Evolutionary conservation across 257 asterid genomes (phyloP).

Genomic region (Echium plantagineum): DNA sequence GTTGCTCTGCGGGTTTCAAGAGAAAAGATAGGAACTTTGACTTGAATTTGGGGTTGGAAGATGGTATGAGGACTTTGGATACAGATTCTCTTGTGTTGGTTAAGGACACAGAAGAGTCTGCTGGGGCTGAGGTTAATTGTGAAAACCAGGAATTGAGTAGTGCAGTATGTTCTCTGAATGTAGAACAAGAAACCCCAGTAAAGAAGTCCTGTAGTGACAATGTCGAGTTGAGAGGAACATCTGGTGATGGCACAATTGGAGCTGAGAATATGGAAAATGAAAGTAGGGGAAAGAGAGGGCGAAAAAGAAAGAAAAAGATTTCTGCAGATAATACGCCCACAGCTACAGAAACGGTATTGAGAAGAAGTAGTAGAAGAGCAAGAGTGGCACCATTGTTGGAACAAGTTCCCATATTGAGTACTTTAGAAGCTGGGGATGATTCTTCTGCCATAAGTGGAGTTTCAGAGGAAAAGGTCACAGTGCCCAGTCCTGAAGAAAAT

Average conservation of each 20-base stretch:
- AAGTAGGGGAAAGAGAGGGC: slow-evolving; percentile 37
- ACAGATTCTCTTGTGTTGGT: slow-evolving; percentile 16
- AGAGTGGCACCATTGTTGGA: slow-evolving; percentile 28
- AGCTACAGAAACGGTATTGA: slow-evolving; percentile 50
- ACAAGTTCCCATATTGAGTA: slow-evolving; percentile 26
- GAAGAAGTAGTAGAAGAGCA: slow-evolving; percentile 86
- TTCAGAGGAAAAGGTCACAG: slow-evolving; percentile 37
- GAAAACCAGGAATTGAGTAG: slow-evolving; percentile 4
- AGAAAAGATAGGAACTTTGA: slow-evolving; percentile 41
- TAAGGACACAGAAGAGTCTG: slow-evolving; percentile 12
- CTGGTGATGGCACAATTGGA: slow-evolving; percentile 5
- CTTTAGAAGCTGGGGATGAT: slow-evolving; percentile 24
- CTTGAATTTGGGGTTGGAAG: slow-evolving; percentile 70
- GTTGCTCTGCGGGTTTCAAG: slow-evolving; percentile 7
- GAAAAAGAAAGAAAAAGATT: slow-evolving; percentile 40
- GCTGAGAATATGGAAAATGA: slow-evolving; percentile 25
- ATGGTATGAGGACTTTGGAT: slow-evolving; percentile 33
- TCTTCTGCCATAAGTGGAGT: slow-evolving; percentile 56
- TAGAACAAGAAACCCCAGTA: slow-evolving; percentile 8
- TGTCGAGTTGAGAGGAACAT: slow-evolving; percentile 3
- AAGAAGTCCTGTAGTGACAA: slow-evolving; percentile 1
- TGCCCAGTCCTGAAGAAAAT: slow-evolving; percentile 18
- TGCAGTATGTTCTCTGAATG: background rate
- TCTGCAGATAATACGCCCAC: slow-evolving; percentile 18
- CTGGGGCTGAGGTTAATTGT: slow-evolving; percentile 3